Base-by-base conservation (phyloP, 495 filamentous ascomycete species). In the Penicillium bialowiezense region DNA sequence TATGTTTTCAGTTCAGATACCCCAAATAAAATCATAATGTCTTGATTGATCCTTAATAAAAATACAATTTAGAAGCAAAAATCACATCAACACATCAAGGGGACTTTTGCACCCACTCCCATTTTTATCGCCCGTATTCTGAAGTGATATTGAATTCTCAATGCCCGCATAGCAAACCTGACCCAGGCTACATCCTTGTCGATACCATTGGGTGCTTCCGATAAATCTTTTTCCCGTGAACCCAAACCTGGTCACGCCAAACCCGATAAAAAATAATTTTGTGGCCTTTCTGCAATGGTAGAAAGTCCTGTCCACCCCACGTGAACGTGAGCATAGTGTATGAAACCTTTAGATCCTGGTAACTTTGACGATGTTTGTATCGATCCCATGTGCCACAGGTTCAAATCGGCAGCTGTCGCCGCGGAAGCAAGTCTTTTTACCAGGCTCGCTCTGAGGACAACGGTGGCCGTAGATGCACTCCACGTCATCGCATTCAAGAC, bases 391-490 rank as follows among this genome's bases (percentile, higher is more conserved):
- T 10, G 73, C 64, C 15, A 70, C 62, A 44, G 61, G 61, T 29
- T 71, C 69, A 45, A 80, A 80, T 20, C 75, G 73, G 62, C 77
- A 80, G 52, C 59, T 75, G 14, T 69, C 68, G n/a, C 75, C 74
- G 58, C 71, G 76, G 41, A 69, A 71, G 49, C 77, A 80, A 23
- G 74, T 74, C 52, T 72, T 77, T 55, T 66, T 73, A 6, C 76
- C 75, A 9, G 65, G 62, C 36, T 74, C 69, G 41, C 70, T 74
- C 47, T 75, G 66, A 12, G 75, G 74, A 43, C 75, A 78, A 44
- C 76, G 73, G 61, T 96, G 90, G 13, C 90, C 90, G 58, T 93
- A 95, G 39, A 91, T 91, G 68, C 90, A 96, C 44, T 87, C 83
- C 0, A 81, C 69, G 34, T 84, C 82, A 28, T 87, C 82, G 61